phyloP scores from a whole-genome alignment of 768 basidiomycete species.

The Krasilnikovozyma curviuscula region DNA sequence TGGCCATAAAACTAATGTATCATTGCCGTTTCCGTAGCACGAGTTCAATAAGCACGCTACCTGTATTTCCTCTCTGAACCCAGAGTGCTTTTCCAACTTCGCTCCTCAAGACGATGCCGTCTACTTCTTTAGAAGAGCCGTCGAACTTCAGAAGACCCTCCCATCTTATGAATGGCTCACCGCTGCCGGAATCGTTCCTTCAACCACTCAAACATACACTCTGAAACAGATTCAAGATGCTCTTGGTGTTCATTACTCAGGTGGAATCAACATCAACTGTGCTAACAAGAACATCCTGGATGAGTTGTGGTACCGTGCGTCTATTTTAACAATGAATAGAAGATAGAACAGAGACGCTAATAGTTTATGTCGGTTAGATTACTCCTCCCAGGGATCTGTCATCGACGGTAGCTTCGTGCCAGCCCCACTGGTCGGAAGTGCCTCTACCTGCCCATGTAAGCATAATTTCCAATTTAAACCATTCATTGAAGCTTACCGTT shows the following conservation, averaged over 20 bases:
- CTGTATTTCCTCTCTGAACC: constrained; percentile 22
- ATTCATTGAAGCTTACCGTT: background rate
- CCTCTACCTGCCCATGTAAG: constrained; percentile 10
- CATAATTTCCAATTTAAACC: background rate
- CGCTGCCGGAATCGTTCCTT: constrained; percentile 54
- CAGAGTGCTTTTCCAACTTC: constrained; percentile 15
- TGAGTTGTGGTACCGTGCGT: constrained; percentile 3
- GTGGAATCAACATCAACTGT: constrained; percentile 12
- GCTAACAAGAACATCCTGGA: background rate
- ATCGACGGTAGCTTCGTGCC: constrained; percentile 13
- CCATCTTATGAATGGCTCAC: constrained; percentile 57
- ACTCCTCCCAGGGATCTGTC: constrained; percentile 4
- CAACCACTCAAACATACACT: constrained; percentile 38
- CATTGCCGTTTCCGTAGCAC: too few species aligned
- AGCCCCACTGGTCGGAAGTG: background rate
- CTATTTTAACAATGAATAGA: background rate
- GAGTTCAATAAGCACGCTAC: constrained; percentile 19
- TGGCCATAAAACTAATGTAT: too few species aligned
- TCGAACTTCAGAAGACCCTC: constrained; percentile 37
- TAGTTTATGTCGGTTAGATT: constrained; percentile 7
- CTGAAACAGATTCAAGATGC: constrained; percentile 23
- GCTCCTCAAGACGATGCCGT: constrained; percentile 12
- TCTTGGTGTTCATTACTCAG: constrained; percentile 5
- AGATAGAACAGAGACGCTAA: background rate
- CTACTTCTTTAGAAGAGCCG: constrained; percentile 27